A percentile compares a stretch with the other conserved stretches of the same genome.
Conservation (phyloP, 805 yeast species). For the Zygosaccharomyces lentus region DNA sequence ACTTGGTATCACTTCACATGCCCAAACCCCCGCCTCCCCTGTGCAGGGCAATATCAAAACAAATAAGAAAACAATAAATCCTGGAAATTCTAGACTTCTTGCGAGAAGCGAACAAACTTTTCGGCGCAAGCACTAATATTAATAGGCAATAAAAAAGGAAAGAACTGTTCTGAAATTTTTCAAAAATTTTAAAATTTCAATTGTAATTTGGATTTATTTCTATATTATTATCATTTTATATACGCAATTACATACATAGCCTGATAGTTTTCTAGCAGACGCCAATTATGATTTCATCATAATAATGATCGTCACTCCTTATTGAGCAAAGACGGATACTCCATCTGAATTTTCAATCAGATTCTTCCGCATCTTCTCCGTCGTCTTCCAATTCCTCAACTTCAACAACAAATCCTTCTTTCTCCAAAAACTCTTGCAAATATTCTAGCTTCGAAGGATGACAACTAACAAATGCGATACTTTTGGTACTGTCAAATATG, state of each 20-base stretch:
- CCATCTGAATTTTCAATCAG: constrained; percentile 9
- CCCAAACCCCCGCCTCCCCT: background rate
- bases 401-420: constrained; percentile 55
- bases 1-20: constrained; percentile 6
- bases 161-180: background rate
- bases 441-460: constrained; percentile 59
- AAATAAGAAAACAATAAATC: constrained; percentile 22
- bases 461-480: constrained; percentile 65
- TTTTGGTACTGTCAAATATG: constrained; percentile 52
- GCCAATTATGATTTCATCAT: background rate
- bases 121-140: constrained; percentile 10
- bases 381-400: constrained; percentile 50
- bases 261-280: no score
- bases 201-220: constrained; percentile 1
- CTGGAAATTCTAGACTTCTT: constrained; percentile 54
- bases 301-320: background rate
- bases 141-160: background rate
- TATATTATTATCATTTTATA: background rate
- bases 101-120: constrained; percentile 43
- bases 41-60: constrained; percentile 1
- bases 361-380: constrained; percentile 27
- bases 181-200: background rate
- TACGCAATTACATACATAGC: background rate
- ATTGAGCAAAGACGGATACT: background rate
- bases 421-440: constrained; percentile 44